Percentiles rank a stretch among this genome's conserved stretches.
These are phyloP conservation scores for Phaffia tasmanica DNA, from an alignment of 768 basidiomycete species.

Conservation along the genomic window DNA sequence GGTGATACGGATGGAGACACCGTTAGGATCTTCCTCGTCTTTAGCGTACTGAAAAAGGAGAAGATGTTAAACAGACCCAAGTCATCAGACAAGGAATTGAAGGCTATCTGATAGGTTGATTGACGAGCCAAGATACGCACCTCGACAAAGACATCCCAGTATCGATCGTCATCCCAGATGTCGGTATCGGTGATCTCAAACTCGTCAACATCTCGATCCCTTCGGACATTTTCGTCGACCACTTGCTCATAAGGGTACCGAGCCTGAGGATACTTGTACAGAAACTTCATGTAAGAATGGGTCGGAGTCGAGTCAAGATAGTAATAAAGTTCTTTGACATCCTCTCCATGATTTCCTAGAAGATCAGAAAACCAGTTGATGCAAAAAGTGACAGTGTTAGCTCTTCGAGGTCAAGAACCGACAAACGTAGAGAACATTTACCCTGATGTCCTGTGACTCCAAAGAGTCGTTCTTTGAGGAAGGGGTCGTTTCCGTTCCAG, in stretches of 20 bases:
- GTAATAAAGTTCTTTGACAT: slow-evolving; percentile 97
- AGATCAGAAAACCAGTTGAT: not conserved
- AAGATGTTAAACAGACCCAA: slow-evolving; percentile 3
- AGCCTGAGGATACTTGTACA: slow-evolving; percentile 96
- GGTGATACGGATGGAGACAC: slow-evolving; percentile 83
- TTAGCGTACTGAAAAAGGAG: slow-evolving; percentile 70
- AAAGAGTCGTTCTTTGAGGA: slow-evolving; percentile 91
- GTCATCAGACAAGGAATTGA: not conserved
- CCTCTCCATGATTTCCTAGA: slow-evolving; percentile 91
- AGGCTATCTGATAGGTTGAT: not conserved
- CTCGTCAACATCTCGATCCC: slow-evolving; percentile 75
- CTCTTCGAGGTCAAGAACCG: not conserved
- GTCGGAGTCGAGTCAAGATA: slow-evolving; percentile 98
- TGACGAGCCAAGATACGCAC: slow-evolving; percentile 42
- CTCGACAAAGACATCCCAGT: slow-evolving; percentile 99
- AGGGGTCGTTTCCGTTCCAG: slow-evolving; percentile 90
- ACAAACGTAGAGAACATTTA: slow-evolving; percentile 25
- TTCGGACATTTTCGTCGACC: slow-evolving; percentile 67
- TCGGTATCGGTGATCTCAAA: slow-evolving; percentile 91
- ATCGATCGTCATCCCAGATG: slow-evolving; percentile 77
- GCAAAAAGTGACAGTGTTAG: slow-evolving; percentile 19
- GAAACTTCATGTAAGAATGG: slow-evolving; percentile 98
- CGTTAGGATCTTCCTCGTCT: slow-evolving; percentile 82
- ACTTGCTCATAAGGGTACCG: slow-evolving; percentile 89
- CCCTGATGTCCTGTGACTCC: slow-evolving; percentile 87